phyloP scores from a whole-genome alignment of 495 filamentous ascomycete genomes.

The Xylaria bambusicola region DNA sequence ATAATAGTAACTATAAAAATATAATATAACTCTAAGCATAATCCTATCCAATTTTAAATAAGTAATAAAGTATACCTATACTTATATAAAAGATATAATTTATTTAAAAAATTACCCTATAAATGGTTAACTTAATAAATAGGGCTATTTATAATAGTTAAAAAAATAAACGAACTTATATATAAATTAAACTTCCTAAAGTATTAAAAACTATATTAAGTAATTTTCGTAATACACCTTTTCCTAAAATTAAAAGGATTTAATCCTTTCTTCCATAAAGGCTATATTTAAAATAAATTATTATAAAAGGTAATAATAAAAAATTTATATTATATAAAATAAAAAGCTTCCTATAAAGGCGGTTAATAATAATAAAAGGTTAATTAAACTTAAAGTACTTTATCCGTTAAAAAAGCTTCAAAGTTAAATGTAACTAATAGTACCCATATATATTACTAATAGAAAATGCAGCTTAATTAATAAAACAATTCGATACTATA shows the following conservation, averaged over 20 bases:
- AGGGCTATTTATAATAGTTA: background rate
- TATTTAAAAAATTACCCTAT: background rate
- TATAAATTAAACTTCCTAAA: background rate
- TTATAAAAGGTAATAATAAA: background rate
- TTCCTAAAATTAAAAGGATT: background rate
- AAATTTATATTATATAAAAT: slow-evolving; percentile 4
- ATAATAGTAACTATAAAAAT: background rate
- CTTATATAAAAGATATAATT: background rate
- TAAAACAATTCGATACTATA: too few species aligned
- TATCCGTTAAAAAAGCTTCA: too few species aligned
- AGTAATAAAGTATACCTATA: slow-evolving; percentile 2
- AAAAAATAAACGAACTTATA: background rate
- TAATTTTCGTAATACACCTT: background rate
- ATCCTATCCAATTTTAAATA: background rate
- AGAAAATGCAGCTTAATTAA: too few species aligned
- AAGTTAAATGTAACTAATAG: too few species aligned
- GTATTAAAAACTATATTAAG: background rate
- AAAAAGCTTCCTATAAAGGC: background rate
- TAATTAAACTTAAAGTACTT: background rate
- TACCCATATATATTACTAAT: too few species aligned
- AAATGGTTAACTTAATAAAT: background rate
- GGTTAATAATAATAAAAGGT: background rate
- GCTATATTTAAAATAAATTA: background rate
- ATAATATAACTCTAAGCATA: background rate
- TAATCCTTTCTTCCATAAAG: background rate